These are phyloP conservation scores for Phytophthora kernoviae DNA, from an alignment of 352 stramenopile species.

Conservation along the genomic window DNA sequence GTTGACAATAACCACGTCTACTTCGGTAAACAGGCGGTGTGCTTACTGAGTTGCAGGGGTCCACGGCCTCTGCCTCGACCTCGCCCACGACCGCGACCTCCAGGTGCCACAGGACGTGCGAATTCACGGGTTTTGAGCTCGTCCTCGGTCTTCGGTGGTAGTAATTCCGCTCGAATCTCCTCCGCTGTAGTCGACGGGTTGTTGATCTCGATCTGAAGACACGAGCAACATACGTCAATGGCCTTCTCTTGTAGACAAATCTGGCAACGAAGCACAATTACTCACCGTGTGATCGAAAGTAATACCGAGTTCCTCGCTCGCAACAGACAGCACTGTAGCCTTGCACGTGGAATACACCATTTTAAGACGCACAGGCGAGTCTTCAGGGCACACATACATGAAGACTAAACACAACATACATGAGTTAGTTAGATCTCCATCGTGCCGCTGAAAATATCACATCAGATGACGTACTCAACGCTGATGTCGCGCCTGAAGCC, in stretches of 20 bases:
- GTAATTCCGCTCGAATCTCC: slow-evolving; percentile 68
- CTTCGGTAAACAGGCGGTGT: not conserved
- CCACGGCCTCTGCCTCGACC: slow-evolving; percentile 45
- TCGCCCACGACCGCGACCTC: slow-evolving; percentile 63
- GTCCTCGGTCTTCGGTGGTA: slow-evolving; percentile 59
- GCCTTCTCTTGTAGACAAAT: not conserved
- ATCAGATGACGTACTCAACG: slow-evolving; percentile 36
- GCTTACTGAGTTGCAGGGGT: slow-evolving; percentile 28
- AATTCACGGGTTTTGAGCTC: slow-evolving; percentile 74
- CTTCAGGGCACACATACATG: slow-evolving; percentile 91
- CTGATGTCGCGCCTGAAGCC: slow-evolving; percentile 33
- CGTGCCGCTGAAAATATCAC: not conserved
- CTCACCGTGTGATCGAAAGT: slow-evolving; percentile 74
- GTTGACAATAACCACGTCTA: slow-evolving; percentile 20
- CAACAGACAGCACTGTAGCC: slow-evolving; percentile 77
- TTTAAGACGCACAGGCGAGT: slow-evolving; percentile 84
- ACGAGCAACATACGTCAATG: slow-evolving; percentile 6
- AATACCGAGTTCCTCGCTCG: slow-evolving; percentile 61
- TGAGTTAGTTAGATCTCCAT: not conserved
- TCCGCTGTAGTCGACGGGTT: slow-evolving; percentile 56
- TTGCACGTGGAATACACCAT: slow-evolving; percentile 93
- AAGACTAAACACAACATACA: slow-evolving; percentile 55
- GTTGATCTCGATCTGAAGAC: slow-evolving; percentile 75
- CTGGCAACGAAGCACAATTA: not conserved
- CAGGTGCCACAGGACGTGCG: slow-evolving; percentile 69